Evolutionary conservation across 2,329 filamentous ascomycete species (phyloP), one percentile per base, ranked within the genome.

Genomic region (Dactylonectria estremocensis): DNA sequence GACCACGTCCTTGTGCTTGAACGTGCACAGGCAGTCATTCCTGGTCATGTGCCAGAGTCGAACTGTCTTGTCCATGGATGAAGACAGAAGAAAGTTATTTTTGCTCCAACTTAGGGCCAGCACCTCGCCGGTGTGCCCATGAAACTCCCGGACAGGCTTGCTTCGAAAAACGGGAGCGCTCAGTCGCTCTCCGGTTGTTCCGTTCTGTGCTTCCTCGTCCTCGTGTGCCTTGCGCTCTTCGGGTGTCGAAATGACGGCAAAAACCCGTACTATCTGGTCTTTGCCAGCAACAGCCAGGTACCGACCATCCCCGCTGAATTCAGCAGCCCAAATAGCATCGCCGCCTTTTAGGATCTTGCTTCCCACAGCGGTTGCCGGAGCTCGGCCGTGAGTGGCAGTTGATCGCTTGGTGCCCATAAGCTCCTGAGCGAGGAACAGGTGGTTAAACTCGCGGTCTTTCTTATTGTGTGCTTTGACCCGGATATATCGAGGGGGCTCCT

Each of bases 51-150:
- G 96, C 95, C 96, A 99, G 54, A 99, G 81, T 14, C 94, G 89
- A 13, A 99, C 96, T 0, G 95, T 97, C 84, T 98, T 98, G 79
- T 99, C 96, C 95, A 98, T 98, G 0, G 95, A 97, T 0, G 95
- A 97, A 3, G 95, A 98, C 16, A 99, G 86, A 31, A 99, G 82
- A 74, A 99, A 99, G 79, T 97, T 97, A 81, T 99, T 99, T 86
- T 98, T 99, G 84, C 95, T 98, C 96, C 96, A 99, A 79, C 94
- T 97, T 67, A 99, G 80, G 78, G 97, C 95, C 71, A 99, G 83
- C 6, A 99, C 90, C 73, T 97, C 95, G 16, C 92, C 91, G 0
- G 90, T 92, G 78, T 99, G 96, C 5, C 95, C 95, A 61, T 88
- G 83, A 71, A 96, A 98, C 77, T 97, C 93, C 62, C 91, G 89